Conservation (phyloP, 495 filamentous ascomycete genomes). For the Aspergillus conjunctus region DNA sequence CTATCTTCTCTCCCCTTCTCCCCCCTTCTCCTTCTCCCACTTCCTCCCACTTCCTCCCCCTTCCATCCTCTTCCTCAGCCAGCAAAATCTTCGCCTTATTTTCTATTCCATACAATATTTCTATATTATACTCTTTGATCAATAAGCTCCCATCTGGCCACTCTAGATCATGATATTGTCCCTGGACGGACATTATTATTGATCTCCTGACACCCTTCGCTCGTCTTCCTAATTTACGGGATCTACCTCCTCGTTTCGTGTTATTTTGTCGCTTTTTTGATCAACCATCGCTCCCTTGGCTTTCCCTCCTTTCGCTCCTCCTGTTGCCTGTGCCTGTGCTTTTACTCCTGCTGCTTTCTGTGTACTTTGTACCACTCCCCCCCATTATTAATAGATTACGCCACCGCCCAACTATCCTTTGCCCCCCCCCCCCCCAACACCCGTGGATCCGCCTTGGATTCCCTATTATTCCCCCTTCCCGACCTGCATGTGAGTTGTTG, state of each 20-base stretch:
- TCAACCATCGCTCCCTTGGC: not conserved
- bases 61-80: not conserved
- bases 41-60: not conserved
- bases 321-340: not conserved
- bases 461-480: slow-evolving; percentile 13
- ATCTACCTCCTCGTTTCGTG: not conserved
- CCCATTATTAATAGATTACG: slow-evolving; percentile 29
- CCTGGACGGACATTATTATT: slow-evolving; percentile 16
- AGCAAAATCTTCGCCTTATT: not conserved
- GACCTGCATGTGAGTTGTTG: slow-evolving; percentile 24
- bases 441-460: slow-evolving; percentile 21
- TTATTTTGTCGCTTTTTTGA: not conserved
- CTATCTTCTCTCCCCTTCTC: slow-evolving; percentile 9
- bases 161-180: not conserved
- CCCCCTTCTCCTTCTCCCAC: not conserved
- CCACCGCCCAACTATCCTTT: slow-evolving; percentile 22
- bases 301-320: not conserved
- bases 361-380: slow-evolving; percentile 12
- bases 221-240: not conserved
- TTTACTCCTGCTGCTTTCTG: slow-evolving; percentile 16
- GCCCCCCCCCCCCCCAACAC: slow-evolving; percentile 16
- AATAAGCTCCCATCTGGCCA: not conserved
- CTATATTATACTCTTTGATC: not conserved
- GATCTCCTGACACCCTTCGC: not conserved
- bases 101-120: not conserved